Evolutionary conservation across 306 rosid genomes (phyloP), one percentile per base, ranked within the genome.

Genomic region (Cajanus cajan): DNA sequence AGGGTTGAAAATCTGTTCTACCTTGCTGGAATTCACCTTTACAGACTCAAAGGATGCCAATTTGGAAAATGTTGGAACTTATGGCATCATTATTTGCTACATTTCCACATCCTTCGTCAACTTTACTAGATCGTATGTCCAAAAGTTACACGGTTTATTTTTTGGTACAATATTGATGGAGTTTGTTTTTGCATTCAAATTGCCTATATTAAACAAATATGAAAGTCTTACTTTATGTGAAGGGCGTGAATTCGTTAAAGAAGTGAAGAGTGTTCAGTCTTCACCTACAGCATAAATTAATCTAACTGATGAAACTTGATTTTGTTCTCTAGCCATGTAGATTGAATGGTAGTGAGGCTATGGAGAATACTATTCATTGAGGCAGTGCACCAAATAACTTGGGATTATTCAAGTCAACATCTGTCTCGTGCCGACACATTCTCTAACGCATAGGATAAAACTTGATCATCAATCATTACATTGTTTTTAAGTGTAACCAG

Each of bases 1-100:
- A 62, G 68, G 52, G 78, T 76, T 62, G 82, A 84, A 84, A 84
- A 62, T 51, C 36, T 79, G 82, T 77, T 62, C 71, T 14, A 77
- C 70, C 79, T 44, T 74, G 11, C 24, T 70, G 72, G 59, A 68
- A 52, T 71, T 82, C 78, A 61, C 82, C 82, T 21, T 67, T 57
- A 13, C 45, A 47, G 51, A 62, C 61, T 55, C n/a, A 36, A 71
- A 83, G 82, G 62, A 75, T 65, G 61, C 16, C 67, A 78, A 66
- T 33, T 44, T 78, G 67, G 59, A 72, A 63, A 77, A 63, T 64
- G 65, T 83, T 52, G 71, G 64, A 83, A 44, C 24, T 22, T 71
- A 78, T 63, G 65, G 71, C n/a, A n/a, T 31, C 52, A 70, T 43
- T 40, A 0, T 67, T 73, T 28, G 79, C 9, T 21, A 68, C 58